These are phyloP conservation scores for Esteya vermicola DNA, from an alignment of 2,329 filamentous ascomycete species.

Conservation along the genomic window DNA sequence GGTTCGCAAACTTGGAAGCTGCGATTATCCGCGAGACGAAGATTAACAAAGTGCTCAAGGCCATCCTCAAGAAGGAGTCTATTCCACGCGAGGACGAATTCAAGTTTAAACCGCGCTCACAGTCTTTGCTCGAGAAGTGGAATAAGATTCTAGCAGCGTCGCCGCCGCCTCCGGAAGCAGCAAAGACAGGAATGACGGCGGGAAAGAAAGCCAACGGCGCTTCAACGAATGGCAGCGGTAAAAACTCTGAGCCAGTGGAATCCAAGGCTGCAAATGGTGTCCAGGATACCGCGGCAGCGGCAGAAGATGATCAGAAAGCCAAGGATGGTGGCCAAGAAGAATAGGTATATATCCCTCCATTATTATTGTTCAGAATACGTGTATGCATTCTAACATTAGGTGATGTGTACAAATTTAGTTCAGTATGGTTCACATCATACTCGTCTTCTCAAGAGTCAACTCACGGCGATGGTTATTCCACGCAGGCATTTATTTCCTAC, in stretches of 20 bases:
- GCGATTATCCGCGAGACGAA: slow-evolving; percentile 83
- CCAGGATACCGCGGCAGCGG: not conserved
- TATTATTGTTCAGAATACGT: no score
- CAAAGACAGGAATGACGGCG: slow-evolving; percentile 12
- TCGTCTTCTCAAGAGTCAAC: no score
- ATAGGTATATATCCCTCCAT: no score
- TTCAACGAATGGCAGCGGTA: slow-evolving; percentile 21
- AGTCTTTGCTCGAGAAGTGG: slow-evolving; percentile 74
- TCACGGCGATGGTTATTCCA: no score
- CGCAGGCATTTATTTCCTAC: no score
- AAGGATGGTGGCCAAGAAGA: no score
- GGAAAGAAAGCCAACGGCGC: slow-evolving; percentile 19
- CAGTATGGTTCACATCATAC: no score
- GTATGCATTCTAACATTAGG: no score
- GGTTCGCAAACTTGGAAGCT: slow-evolving; percentile 65
- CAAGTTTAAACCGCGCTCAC: slow-evolving; percentile 74
- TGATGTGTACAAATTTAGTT: no score
- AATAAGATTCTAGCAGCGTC: slow-evolving; percentile 54
- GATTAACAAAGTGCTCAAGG: slow-evolving; percentile 97
- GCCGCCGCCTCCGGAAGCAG: slow-evolving; percentile 16
- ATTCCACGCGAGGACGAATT: slow-evolving; percentile 86
- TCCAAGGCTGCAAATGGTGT: slow-evolving; percentile 11
- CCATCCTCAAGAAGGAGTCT: slow-evolving; percentile 70
- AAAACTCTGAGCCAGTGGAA: slow-evolving; percentile 16
- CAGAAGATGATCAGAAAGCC: slow-evolving; percentile 9